phyloP scores from a whole-genome alignment of 805 yeast species.

The Candida pseudofarinosa region DNA sequence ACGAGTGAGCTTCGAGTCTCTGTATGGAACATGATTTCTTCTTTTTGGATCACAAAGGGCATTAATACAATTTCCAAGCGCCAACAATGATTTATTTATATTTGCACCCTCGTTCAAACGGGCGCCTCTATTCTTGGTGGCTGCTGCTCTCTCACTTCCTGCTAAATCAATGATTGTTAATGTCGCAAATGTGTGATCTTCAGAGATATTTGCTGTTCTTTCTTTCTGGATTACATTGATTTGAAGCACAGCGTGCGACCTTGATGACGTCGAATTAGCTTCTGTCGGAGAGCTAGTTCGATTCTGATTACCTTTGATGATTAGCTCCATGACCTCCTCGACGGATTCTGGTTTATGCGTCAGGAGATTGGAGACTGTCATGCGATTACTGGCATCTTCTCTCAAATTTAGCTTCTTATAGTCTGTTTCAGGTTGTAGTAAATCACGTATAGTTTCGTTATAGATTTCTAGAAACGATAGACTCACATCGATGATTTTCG shows the following conservation, averaged over 20 bases:
- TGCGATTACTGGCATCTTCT: conserved; percentile 64
- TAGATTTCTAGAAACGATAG: conserved; percentile 83
- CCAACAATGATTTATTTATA: conserved; percentile 81
- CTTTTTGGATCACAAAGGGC: conserved; percentile 75
- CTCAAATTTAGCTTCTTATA: conserved; percentile 53
- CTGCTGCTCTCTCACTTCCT: conserved; percentile 91
- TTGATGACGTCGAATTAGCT: conserved; percentile 84
- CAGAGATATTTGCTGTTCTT: conserved; percentile 58
- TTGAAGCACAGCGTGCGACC: conserved; percentile 93
- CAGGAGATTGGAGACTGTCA: conserved; percentile 68
- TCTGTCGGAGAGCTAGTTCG: conserved; percentile 85
- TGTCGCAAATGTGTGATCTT: conserved; percentile 72
- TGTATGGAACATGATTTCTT: conserved; percentile 76
- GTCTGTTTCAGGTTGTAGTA: conserved; percentile 55
- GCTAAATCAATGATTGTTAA: conserved; percentile 88
- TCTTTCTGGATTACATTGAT: conserved; percentile 62
- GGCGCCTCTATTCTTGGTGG: conserved; percentile 79
- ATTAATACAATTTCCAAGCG: conserved; percentile 90
- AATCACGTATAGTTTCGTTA: conserved; percentile 83
- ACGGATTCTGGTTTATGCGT: conserved; percentile 58
- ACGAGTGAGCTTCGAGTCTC: conserved; percentile 88
- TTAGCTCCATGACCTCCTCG: conserved; percentile 75
- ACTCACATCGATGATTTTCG: conserved; percentile 54
- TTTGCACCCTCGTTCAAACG: conserved; percentile 89
- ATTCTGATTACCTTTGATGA: conserved; percentile 65